Evolutionary conservation across 2,329 filamentous ascomycete genomes (phyloP).

Genomic region (Grosmannia huntii): DNA sequence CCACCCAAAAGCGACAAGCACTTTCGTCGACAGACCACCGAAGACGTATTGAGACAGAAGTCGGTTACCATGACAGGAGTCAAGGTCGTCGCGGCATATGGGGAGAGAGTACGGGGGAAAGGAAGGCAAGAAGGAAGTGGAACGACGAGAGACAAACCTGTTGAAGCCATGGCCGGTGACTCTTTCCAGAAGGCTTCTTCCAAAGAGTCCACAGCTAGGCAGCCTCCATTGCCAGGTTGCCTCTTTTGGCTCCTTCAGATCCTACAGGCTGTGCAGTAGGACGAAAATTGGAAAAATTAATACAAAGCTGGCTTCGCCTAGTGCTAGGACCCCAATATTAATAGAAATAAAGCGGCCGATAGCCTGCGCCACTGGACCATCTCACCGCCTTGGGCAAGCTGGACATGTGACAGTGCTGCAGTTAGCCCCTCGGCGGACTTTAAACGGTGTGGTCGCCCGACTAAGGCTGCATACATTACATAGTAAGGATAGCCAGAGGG

Average conservation of each 20-base stretch:
- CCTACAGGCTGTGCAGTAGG: background rate
- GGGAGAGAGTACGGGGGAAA: background rate
- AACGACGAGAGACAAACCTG: background rate
- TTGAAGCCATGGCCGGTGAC: background rate
- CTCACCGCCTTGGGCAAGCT: background rate
- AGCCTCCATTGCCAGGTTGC: background rate
- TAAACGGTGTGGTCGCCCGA: background rate
- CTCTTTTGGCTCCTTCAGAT: background rate
- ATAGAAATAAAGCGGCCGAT: background rate
- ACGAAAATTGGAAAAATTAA: background rate
- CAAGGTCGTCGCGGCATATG: slow-evolving; percentile 40
- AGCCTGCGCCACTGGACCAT: background rate
- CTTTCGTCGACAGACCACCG: slow-evolving; percentile 60
- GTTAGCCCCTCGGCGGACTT: background rate
- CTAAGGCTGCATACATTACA: background rate
- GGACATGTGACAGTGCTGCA: background rate
- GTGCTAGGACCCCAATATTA: background rate
- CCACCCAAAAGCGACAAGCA: slow-evolving; percentile 26
- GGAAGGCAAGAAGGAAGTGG: background rate
- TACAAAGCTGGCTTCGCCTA: background rate
- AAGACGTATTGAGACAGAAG: slow-evolving; percentile 53
- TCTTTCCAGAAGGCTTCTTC: background rate
- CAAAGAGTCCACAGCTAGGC: background rate
- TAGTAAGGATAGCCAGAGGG: background rate
- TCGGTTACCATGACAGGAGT: slow-evolving; percentile 48